phyloP scores from a whole-genome alignment of 352 stramenopile species.

The Phytopythium sindhum region DNA sequence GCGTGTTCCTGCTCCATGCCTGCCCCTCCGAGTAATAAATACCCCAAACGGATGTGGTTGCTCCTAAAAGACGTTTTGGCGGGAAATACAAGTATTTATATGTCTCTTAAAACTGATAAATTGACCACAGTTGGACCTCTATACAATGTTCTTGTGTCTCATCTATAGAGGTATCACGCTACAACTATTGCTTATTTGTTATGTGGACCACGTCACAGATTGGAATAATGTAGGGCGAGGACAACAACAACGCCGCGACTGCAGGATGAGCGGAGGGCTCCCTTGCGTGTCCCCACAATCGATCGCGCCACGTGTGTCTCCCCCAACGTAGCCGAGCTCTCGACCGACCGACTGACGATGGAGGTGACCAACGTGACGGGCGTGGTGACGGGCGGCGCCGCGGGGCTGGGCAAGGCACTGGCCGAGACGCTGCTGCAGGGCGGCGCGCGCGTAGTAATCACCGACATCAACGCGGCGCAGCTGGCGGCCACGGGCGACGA shows the following conservation, averaged over 20 bases:
- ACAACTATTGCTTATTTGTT: too few relatives aligned
- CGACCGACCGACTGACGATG: slow-evolving; percentile 17
- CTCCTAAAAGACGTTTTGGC: slow-evolving; percentile 14
- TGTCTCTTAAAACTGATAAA: too few relatives aligned
- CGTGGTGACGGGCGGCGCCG: slow-evolving; percentile 46
- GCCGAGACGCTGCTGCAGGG: slow-evolving; percentile 31
- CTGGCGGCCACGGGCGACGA: slow-evolving; percentile 32
- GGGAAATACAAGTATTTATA: slow-evolving; percentile 7
- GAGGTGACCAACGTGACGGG: slow-evolving; percentile 31
- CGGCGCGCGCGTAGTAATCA: slow-evolving; percentile 46
- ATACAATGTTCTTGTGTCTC: too few relatives aligned
- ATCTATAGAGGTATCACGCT: too few relatives aligned
- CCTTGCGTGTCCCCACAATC: not conserved
- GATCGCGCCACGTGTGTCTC: not conserved
- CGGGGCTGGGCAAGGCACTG: slow-evolving; percentile 45
- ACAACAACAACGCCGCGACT: too few relatives aligned
- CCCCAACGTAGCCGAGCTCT: too few relatives aligned
- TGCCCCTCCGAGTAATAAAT: too few relatives aligned
- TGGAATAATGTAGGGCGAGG: too few relatives aligned
- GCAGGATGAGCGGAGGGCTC: too few relatives aligned
- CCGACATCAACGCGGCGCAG: slow-evolving; percentile 43
- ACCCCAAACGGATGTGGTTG: too few relatives aligned
- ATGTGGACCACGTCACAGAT: too few relatives aligned
- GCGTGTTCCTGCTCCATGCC: slow-evolving; percentile 71
- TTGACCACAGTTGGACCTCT: too few relatives aligned